Conservation (phyloP, 306 rosid species). For the Cicer chorassanicum region DNA sequence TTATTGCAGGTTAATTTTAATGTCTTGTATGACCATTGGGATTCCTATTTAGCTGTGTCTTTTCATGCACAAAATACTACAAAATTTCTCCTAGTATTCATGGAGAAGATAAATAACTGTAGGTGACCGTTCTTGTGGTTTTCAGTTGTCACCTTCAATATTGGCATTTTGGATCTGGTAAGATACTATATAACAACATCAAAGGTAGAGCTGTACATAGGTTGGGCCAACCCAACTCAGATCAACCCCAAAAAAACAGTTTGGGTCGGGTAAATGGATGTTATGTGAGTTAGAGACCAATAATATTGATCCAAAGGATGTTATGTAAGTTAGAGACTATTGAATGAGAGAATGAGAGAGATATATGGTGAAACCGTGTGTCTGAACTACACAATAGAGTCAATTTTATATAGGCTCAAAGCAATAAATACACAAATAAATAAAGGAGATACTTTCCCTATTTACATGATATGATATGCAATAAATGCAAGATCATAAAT, state of each 20-base stretch:
- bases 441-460: too few species aligned
- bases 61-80: background rate
- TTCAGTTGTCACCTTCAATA: background rate
- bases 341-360: too few species aligned
- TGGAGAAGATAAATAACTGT: slow-evolving; percentile 21
- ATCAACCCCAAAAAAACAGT: too few species aligned
- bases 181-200: too few species aligned
- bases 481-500: too few species aligned
- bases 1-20: slow-evolving; percentile 74
- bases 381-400: too few species aligned
- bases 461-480: too few species aligned
- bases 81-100: slow-evolving; percentile 18
- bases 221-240: too few species aligned
- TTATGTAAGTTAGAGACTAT: background rate
- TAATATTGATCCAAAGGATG: background rate
- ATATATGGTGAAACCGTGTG: too few species aligned
- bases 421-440: too few species aligned
- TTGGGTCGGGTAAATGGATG: background rate
- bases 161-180: slow-evolving; percentile 1
- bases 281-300: background rate
- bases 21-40: slow-evolving; percentile 31
- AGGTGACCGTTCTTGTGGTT: slow-evolving; percentile 10
- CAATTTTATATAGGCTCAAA: too few species aligned
- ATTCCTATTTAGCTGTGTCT: slow-evolving; percentile 33
- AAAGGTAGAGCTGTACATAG: too few species aligned